A percentile compares a stretch with the other conserved stretches of the same genome.
Evolutionary conservation across 495 filamentous ascomycete species (phyloP).

Genomic region (Chaetomium cochliodes): DNA sequence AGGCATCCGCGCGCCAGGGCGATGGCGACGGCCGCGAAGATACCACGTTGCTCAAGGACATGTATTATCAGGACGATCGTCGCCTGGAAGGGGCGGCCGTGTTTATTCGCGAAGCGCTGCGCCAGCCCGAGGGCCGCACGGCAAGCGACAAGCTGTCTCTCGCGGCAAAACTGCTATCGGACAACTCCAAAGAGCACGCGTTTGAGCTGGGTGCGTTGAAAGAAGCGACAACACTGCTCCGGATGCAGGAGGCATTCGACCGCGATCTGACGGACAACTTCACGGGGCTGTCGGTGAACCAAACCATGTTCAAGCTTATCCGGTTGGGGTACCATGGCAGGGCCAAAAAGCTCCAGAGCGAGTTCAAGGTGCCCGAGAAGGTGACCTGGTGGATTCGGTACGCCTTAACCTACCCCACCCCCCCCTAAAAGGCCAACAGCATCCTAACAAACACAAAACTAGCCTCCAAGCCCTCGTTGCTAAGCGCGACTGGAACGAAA

Average conservation of each 20-base stretch:
- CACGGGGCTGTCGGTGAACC: conserved; percentile 79
- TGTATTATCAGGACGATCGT: conserved; percentile 97
- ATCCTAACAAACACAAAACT: not conserved
- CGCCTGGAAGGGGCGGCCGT: conserved; percentile 85
- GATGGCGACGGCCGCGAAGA: conserved; percentile 54
- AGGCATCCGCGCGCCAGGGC: conserved; percentile 62
- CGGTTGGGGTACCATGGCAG: conserved; percentile 70
- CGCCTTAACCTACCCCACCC: not conserved
- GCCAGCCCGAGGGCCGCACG: conserved; percentile 59
- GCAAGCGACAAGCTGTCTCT: conserved; percentile 78
- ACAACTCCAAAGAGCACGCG: conserved; percentile 71
- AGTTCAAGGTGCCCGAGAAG: conserved; percentile 91
- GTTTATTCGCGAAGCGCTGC: conserved; percentile 76
- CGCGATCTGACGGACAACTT: conserved; percentile 75
- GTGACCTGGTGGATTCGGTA: conserved; percentile 81
- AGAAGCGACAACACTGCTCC: conserved; percentile 75
- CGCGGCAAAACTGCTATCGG: conserved; percentile 74
- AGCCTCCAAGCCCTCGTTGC: conserved; percentile 84
- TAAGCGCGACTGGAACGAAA: conserved; percentile 83
- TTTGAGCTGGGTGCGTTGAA: conserved; percentile 73
- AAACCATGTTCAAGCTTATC: conserved; percentile 83
- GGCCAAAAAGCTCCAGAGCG: conserved; percentile 79
- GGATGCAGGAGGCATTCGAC: conserved; percentile 79
- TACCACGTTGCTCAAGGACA: conserved; percentile 81
- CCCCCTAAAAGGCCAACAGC: not conserved